Conservation (phyloP, 352 stramenopile species). For the Globisporangium spiculum region DNA sequence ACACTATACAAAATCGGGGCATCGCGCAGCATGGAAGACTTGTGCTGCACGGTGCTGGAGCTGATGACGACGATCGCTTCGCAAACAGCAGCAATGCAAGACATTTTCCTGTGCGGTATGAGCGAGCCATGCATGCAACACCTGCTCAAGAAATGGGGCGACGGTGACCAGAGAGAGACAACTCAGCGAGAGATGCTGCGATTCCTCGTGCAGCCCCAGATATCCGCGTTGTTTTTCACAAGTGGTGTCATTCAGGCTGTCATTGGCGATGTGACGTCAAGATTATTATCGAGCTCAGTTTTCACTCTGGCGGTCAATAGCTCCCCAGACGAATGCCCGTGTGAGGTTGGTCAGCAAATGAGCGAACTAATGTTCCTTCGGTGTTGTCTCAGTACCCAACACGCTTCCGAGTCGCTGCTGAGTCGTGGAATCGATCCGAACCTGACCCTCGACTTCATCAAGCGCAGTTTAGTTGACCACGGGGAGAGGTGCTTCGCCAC, state of each 20-base stretch:
- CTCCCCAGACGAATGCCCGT: slow-evolving; percentile 33
- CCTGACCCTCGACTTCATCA: slow-evolving; percentile 27
- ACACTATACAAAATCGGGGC: neutral
- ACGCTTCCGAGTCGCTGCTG: slow-evolving; percentile 15
- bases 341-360: slow-evolving; percentile 12
- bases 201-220: slow-evolving; percentile 7
- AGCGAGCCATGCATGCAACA: neutral
- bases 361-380: slow-evolving; percentile 22
- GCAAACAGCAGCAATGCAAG: neutral
- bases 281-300: slow-evolving; percentile 19
- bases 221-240: slow-evolving; percentile 15
- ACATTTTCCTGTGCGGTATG: neutral
- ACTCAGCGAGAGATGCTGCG: slow-evolving; percentile 1
- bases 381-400: slow-evolving; percentile 34
- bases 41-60: slow-evolving; percentile 6
- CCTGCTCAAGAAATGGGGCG: slow-evolving; percentile 8
- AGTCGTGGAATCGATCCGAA: neutral
- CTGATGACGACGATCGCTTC: neutral
- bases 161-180: neutral
- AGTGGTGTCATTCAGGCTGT: slow-evolving; percentile 20
- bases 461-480: slow-evolving; percentile 23
- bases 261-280: slow-evolving; percentile 7
- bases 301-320: slow-evolving; percentile 40
- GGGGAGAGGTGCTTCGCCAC: slow-evolving; percentile 21
- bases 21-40: neutral